Percentiles rank a stretch among this genome's conserved stretches.
These are phyloP conservation scores for Dimargaris verticillata DNA, from an alignment of 192 early-diverging fungal genomes.

Conservation along the genomic window DNA sequence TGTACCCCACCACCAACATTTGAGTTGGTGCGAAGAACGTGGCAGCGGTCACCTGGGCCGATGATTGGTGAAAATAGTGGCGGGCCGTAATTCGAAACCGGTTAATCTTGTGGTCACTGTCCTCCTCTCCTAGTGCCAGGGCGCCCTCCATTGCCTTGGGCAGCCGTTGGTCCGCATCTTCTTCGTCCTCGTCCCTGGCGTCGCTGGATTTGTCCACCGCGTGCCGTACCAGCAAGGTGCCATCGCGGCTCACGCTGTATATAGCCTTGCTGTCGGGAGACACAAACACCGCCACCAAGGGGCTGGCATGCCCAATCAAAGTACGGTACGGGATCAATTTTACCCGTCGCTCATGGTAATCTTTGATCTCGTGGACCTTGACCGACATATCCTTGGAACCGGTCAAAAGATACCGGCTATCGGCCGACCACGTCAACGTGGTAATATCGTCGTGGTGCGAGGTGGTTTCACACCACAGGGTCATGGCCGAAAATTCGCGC, in stretches of 20 bases:
- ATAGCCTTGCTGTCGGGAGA: slow-evolving; percentile 18
- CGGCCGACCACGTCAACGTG: slow-evolving; percentile 66
- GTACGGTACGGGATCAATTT: slow-evolving; percentile 42
- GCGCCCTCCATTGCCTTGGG: too few species aligned
- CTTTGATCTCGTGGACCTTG: slow-evolving; percentile 14
- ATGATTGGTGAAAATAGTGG: slow-evolving; percentile 67
- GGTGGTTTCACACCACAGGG: slow-evolving; percentile 47
- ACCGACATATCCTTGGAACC: slow-evolving; percentile 25
- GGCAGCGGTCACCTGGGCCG: slow-evolving; percentile 60
- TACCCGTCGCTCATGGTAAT: slow-evolving; percentile 18
- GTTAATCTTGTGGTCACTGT: slow-evolving; percentile 26
- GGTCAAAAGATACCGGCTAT: slow-evolving; percentile 50
- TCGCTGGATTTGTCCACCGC: slow-evolving; percentile 34
- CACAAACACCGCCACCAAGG: slow-evolving; percentile 1
- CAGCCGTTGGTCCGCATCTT: slow-evolving; percentile 20
- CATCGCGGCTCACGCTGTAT: slow-evolving; percentile 80
- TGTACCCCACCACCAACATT: slow-evolving; percentile 79
- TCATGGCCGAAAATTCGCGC: slow-evolving; percentile 84
- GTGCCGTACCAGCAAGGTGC: slow-evolving; percentile 72
- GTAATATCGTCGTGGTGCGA: slow-evolving; percentile 77
- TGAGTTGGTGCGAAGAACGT: slow-evolving; percentile 54
- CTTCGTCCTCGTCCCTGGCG: slow-evolving; percentile 36
- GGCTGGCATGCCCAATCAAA: neutral
- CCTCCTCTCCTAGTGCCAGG: too few species aligned
- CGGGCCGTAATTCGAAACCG: slow-evolving; percentile 20